Conservation (phyloP, 352 stramenopile species). For the Aphanomyces cochlioides region DNA sequence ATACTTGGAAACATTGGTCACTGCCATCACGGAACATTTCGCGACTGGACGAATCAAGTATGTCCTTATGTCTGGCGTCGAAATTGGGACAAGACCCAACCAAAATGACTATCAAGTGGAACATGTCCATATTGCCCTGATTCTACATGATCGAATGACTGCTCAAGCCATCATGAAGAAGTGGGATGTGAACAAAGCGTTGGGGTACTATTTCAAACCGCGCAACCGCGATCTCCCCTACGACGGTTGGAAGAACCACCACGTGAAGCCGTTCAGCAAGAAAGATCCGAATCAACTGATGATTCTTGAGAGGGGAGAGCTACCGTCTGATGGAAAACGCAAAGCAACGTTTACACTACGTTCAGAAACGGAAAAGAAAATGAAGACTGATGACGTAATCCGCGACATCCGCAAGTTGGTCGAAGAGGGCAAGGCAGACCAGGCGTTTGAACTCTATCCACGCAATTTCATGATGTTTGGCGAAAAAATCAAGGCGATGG, state of each 20-base stretch:
- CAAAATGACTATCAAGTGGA: neutral
- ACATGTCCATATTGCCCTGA: neutral
- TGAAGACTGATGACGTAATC: neutral
- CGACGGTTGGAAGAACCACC: neutral
- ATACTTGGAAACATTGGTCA: neutral
- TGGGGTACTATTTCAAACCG: neutral
- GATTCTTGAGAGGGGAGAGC: neutral
- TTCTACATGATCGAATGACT: neutral
- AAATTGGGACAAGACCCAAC: neutral
- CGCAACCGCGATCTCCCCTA: neutral
- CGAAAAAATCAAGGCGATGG: slow-evolving; percentile 8
- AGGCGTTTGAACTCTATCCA: neutral
- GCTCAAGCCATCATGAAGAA: neutral
- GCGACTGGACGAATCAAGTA: neutral
- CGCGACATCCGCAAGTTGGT: neutral
- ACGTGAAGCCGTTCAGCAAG: neutral
- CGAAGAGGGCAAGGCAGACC: neutral
- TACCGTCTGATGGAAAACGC: neutral
- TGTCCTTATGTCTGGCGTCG: neutral
- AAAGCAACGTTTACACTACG: neutral
- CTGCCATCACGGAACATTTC: neutral
- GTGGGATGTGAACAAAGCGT: neutral
- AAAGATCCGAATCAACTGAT: neutral
- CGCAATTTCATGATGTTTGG: neutral
- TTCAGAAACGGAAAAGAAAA: neutral